Percentiles rank a stretch among this genome's conserved stretches.
phyloP scores from a whole-genome alignment of 1,139 yeast species.

The Geotrichum carabidarum region DNA sequence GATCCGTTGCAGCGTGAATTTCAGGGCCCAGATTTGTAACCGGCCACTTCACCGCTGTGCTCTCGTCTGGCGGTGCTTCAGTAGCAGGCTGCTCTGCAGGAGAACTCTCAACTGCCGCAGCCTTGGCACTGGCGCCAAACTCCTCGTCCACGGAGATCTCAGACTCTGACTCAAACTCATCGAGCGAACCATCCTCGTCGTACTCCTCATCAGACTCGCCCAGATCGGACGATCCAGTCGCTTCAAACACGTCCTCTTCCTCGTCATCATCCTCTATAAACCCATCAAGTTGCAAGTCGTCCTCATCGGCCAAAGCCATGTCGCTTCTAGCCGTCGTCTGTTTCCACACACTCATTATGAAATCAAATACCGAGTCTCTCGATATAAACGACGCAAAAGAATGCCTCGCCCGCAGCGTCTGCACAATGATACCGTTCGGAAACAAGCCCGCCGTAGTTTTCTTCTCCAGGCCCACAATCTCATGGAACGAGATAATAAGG shows the following conservation, averaged over 20 bases:
- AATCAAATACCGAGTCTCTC: conserved; percentile 70
- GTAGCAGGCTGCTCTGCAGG: conserved; percentile 16
- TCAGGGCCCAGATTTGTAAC: conserved; percentile 48
- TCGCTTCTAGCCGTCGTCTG: conserved; percentile 25
- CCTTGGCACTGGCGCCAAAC: conserved; percentile 24
- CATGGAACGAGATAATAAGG: conserved; percentile 65
- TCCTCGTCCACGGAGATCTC: conserved; percentile 22
- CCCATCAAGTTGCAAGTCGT: neutral
- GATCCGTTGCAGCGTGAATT: conserved; percentile 51
- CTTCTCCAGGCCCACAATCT: conserved; percentile 69
- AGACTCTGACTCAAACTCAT: conserved; percentile 2
- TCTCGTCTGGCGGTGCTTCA: neutral
- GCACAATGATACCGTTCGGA: conserved; percentile 80
- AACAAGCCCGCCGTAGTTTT: conserved; percentile 81
- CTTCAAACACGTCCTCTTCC: conserved; percentile 5
- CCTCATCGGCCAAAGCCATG: neutral
- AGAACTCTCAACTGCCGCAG: neutral
- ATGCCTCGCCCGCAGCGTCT: conserved; percentile 61
- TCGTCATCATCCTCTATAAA: neutral
- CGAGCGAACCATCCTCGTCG: conserved; percentile 20
- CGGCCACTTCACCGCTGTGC: conserved; percentile 28
- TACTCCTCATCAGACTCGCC: conserved; percentile 25
- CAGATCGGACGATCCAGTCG: conserved; percentile 17
- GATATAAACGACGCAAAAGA: conserved; percentile 81
- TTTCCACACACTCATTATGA: conserved; percentile 46